Conservation (phyloP, 768 basidiomycete genomes). For the Trichaptum fuscoviolaceum region DNA sequence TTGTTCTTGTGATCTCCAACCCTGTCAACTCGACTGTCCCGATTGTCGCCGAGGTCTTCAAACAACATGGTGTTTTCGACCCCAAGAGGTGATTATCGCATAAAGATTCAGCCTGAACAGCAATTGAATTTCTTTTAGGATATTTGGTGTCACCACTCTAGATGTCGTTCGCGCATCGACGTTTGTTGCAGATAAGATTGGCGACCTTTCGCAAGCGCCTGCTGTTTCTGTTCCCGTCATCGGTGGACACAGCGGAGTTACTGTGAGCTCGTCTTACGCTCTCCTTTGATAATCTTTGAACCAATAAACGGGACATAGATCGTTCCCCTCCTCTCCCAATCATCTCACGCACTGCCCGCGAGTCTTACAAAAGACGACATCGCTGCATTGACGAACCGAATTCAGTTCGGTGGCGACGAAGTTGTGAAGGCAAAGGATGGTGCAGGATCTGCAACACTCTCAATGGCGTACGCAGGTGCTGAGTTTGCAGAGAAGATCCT, state of each 20-base stretch:
- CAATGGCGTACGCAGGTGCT: constrained; percentile 93
- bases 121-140: constrained; percentile 35
- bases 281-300: background rate
- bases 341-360: constrained; percentile 71
- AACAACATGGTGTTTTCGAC: constrained; percentile 87
- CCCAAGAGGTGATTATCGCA: constrained; percentile 66
- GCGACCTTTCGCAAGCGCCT: constrained; percentile 54
- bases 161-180: constrained; percentile 98
- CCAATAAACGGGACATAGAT: constrained; percentile 43
- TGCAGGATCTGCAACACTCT: constrained; percentile 91
- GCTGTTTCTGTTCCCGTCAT: constrained; percentile 82
- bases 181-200: constrained; percentile 79
- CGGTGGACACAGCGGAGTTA: constrained; percentile 92
- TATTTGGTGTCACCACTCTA: constrained; percentile 97
- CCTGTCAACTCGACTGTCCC: constrained; percentile 99
- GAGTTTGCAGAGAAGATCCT: constrained; percentile 84
- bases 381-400: constrained; percentile 70
- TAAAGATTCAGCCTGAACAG: constrained; percentile 1
- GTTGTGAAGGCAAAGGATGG: constrained; percentile 97
- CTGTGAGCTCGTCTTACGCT: constrained; percentile 40
- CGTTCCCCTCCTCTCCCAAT: constrained; percentile 89
- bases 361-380: constrained; percentile 39
- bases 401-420: constrained; percentile 96
- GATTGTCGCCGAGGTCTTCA: constrained; percentile 92
- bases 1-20: constrained; percentile 96